Evolutionary conservation across 2,329 filamentous ascomycete genomes (phyloP).

Genomic region (Verruconis gallopava): DNA sequence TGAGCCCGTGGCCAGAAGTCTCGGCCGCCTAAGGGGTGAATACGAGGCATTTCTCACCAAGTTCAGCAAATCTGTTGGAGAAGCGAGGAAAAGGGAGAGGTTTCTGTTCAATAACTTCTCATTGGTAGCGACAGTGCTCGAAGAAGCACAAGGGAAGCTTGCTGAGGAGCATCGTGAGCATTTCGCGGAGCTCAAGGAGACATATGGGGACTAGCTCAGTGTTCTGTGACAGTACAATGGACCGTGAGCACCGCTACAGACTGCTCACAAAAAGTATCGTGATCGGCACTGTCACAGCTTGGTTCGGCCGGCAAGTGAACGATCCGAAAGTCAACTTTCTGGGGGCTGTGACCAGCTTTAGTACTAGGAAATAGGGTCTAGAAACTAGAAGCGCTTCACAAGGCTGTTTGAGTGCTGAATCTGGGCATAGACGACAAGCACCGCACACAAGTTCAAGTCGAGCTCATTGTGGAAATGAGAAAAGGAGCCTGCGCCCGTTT

Average conservation of each 20-base stretch:
- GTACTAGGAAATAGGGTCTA: too few species aligned
- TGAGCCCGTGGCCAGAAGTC: slow-evolving; percentile 74
- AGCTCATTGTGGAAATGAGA: not conserved
- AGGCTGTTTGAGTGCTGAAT: not conserved
- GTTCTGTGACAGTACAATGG: not conserved
- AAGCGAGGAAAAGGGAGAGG: slow-evolving; percentile 67
- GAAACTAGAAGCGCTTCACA: not conserved
- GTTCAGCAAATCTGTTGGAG: slow-evolving; percentile 58
- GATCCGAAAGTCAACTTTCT: not conserved
- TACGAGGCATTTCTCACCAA: slow-evolving; percentile 73
- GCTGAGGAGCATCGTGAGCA: slow-evolving; percentile 61
- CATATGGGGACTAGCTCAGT: slow-evolving; percentile 3
- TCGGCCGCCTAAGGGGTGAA: slow-evolving; percentile 64
- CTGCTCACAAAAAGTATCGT: not conserved
- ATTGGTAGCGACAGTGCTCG: slow-evolving; percentile 80
- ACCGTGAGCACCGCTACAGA: not conserved
- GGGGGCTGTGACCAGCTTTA: not conserved
- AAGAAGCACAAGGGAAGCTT: slow-evolving; percentile 56
- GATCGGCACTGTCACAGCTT: not conserved
- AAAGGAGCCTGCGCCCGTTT: not conserved
- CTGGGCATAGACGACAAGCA: not conserved
- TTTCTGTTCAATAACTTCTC: slow-evolving; percentile 97
- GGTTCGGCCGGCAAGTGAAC: not conserved
- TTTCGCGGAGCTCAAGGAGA: slow-evolving; percentile 49
- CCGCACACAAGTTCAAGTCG: not conserved